phyloP scores from a whole-genome alignment of 441 rosid species.

The Pelargonium fulgidum region DNA sequence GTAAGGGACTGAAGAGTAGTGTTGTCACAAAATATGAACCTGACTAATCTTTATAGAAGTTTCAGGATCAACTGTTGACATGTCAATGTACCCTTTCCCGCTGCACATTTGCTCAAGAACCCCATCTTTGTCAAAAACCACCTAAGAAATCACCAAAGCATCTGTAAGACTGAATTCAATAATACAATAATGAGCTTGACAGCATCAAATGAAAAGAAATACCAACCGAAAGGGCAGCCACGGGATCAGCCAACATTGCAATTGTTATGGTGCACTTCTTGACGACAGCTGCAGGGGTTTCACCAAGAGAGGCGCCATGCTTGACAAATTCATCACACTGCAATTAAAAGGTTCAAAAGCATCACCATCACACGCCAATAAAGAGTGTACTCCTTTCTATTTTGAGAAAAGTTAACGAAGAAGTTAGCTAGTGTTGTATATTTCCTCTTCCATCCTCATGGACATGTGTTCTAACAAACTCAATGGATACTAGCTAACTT shows the following conservation, averaged over 20 bases:
- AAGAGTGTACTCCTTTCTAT: not conserved
- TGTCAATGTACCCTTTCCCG: slow-evolving; percentile 83
- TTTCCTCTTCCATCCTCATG: no score
- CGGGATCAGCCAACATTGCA: slow-evolving; percentile 88
- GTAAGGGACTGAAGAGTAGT: not conserved
- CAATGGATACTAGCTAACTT: no score
- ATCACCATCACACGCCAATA: not conserved
- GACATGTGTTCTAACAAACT: no score
- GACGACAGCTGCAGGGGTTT: slow-evolving; percentile 74
- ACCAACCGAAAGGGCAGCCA: slow-evolving; percentile 73
- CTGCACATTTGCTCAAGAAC: slow-evolving; percentile 63
- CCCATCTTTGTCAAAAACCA: slow-evolving; percentile 78
- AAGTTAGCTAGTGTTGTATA: no score
- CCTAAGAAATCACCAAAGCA: slow-evolving; percentile 41
- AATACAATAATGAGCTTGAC: not conserved
- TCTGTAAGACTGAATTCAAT: not conserved
- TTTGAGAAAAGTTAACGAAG: no score
- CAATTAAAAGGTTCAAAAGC: slow-evolving; percentile 10
- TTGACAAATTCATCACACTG: slow-evolving; percentile 83
- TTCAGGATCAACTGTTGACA: slow-evolving; percentile 93
- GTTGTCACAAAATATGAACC: slow-evolving; percentile 33
- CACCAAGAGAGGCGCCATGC: slow-evolving; percentile 69
- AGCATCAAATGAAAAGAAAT: not conserved
- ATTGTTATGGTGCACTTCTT: slow-evolving; percentile 80
- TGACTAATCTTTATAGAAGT: slow-evolving; percentile 66